Evolutionary conservation across 2,329 filamentous ascomycete genomes (phyloP).

Genomic region (Cladosporium sp.): DNA sequence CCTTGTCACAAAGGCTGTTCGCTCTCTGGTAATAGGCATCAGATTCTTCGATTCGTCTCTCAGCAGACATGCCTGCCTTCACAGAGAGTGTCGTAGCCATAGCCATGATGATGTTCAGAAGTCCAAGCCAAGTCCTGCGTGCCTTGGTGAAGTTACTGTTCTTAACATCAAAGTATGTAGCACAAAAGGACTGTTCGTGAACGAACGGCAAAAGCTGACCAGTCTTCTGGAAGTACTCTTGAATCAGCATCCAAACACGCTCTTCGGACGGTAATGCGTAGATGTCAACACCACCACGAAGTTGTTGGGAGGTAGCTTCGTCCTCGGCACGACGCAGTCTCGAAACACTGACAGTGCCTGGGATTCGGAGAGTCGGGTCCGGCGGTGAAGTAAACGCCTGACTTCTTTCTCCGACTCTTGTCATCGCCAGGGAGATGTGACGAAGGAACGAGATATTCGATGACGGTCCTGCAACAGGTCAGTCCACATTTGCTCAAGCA

Average conservation of each 20-base stretch:
- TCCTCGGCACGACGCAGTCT: background rate
- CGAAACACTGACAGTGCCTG: background rate
- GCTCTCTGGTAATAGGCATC: conserved; percentile 46
- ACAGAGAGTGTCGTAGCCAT: conserved; percentile 40
- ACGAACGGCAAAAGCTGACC: conserved; percentile 39
- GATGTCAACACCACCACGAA: background rate
- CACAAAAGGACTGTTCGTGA: conserved; percentile 34
- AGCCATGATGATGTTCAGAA: conserved; percentile 50
- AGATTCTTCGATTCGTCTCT: conserved; percentile 37
- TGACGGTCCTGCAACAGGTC: background rate
- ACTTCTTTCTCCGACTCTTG: background rate
- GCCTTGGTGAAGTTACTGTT: conserved; percentile 32
- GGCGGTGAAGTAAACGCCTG: background rate
- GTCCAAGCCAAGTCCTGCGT: conserved; percentile 48
- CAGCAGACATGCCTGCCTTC: conserved; percentile 18
- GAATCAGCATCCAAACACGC: background rate
- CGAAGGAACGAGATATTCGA: background rate
- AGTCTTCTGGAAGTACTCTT: conserved; percentile 35
- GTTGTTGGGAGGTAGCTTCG: background rate
- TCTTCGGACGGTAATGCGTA: background rate
- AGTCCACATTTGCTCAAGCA: background rate
- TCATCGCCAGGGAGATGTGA: background rate
- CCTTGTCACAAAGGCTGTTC: conserved; percentile 40
- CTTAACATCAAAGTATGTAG: conserved; percentile 33
- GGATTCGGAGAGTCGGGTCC: background rate